Base-by-base conservation (phyloP, 495 filamentous ascomycete species). In the Hyaloscypha variabilis region DNA sequence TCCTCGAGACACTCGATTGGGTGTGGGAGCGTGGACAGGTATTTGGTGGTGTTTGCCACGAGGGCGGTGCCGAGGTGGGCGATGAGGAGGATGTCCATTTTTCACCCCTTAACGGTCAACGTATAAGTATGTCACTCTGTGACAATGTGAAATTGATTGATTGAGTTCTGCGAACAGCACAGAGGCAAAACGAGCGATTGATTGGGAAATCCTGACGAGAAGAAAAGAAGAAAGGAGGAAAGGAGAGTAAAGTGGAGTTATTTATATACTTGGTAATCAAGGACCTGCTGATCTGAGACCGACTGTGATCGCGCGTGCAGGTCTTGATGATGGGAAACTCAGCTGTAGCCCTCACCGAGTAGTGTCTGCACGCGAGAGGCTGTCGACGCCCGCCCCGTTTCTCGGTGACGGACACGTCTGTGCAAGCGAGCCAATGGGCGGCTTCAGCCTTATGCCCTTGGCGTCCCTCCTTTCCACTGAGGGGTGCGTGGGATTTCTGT, bases 1-100 rank as follows among this genome's bases (percentile, higher is more conserved):
- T 67, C 65, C 42, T 67, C 65, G 25, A 67, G 59, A 2, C 8
- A n/a, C 8, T 62, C 59, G 23, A 67, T 67, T n/a, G 65, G 60
- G 53, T 67, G 65, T 19, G 65, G 65, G 2, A 67, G 53, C 11
- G 65, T 67, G 17, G 65, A 62, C 2, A 67, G 39, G 42, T 67
- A 67, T 26, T 57, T 58, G 2, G 65, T 67, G 8, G 46, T 58
- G 23, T 19, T 46, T 24, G 59, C 42, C 24, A 67, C 51, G 5
- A 67, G 53, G 11, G 23, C 17, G 29, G 34, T 53, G 28, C 58
- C 52, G 6, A 26, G 34, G 19, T 30, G 24, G 21, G 46, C 51
- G 39, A 67, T 17, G 23, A 26, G 39, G 31, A 62, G 49, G 11
- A 66, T 28, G 39, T 46, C 39, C 39, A 46, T 46, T 19, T 10